Evolutionary conservation across 768 basidiomycete genomes (phyloP).

Genomic region (Sporobolomyces phaffii): DNA sequence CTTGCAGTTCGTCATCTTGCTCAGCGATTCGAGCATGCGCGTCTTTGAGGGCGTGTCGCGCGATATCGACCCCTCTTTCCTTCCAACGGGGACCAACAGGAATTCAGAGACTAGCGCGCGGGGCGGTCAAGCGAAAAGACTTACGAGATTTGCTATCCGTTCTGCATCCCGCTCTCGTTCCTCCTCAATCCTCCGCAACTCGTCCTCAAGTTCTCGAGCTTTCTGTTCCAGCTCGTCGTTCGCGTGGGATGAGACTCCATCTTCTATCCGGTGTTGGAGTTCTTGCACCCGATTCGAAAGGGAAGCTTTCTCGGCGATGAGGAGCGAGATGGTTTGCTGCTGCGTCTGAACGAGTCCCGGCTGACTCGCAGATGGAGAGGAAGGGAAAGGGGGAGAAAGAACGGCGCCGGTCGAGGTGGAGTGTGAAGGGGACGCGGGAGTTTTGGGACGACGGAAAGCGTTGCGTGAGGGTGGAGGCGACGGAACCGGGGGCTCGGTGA

Average conservation of each 20-base stretch:
- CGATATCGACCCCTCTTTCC: slow-evolving; percentile 58
- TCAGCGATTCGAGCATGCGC: slow-evolving; percentile 13
- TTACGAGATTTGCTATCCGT: slow-evolving; percentile 17
- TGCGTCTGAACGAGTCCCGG: slow-evolving; percentile 45
- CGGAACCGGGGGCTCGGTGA: not conserved
- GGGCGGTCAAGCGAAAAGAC: not conserved
- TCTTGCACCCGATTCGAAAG: slow-evolving; percentile 46
- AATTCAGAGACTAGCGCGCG: not conserved
- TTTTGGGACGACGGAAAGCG: slow-evolving; percentile 4
- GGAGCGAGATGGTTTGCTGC: slow-evolving; percentile 66
- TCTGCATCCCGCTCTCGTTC: slow-evolving; percentile 9
- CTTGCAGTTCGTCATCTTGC: slow-evolving; percentile 4
- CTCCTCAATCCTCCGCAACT: slow-evolving; percentile 7
- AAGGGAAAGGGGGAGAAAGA: slow-evolving; percentile 14
- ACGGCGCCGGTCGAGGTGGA: slow-evolving; percentile 30
- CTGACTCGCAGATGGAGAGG: not conserved
- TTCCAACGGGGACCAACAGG: slow-evolving; percentile 34
- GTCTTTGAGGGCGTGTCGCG: slow-evolving; percentile 15
- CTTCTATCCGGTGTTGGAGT: slow-evolving; percentile 11
- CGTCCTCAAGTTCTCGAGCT: slow-evolving; percentile 8
- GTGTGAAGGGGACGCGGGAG: slow-evolving; percentile 21
- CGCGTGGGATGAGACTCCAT: slow-evolving; percentile 41
- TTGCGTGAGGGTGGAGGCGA: not conserved
- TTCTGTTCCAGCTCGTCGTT: slow-evolving; percentile 55
- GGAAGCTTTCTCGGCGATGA: slow-evolving; percentile 67